Evolutionary conservation across 371 early-diverging fungal species (phyloP).

Genomic region (Circinella umbellata): DNA sequence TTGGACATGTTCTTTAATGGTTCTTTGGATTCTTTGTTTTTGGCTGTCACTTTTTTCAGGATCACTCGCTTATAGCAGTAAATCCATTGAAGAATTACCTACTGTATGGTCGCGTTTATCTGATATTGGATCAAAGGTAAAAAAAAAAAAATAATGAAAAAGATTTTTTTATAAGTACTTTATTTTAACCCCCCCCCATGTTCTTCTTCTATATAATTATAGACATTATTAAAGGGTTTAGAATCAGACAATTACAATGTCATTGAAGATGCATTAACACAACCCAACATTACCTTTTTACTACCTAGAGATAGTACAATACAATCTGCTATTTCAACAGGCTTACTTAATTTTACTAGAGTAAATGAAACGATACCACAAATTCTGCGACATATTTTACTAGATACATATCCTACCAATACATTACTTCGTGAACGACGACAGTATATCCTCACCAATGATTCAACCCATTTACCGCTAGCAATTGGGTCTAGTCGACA

Average conservation of each 20-base stretch:
- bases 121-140: conserved; percentile 3
- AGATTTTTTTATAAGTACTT: not conserved
- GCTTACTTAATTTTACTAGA: conserved; percentile 16
- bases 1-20: conserved; percentile 14
- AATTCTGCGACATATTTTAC: conserved; percentile 20
- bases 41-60: conserved; percentile 2
- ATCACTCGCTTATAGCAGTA: conserved; percentile 9
- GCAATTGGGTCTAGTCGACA: conserved; percentile 21
- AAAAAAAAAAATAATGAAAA: not conserved
- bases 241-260: conserved; percentile 1
- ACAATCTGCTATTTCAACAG: conserved; percentile 9
- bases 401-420: conserved; percentile 14
- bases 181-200: not conserved
- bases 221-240: conserved; percentile 3
- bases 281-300: conserved; percentile 20
- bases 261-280: conserved; percentile 5
- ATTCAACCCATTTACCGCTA: conserved; percentile 23
- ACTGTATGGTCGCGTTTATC: not conserved
- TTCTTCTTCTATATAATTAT: not conserved
- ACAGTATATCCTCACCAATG: conserved; percentile 19
- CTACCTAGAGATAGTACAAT: conserved; percentile 17
- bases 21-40: conserved; percentile 8
- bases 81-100: not conserved
- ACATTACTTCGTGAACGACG: conserved; percentile 14
- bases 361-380: conserved; percentile 20